Base-by-base conservation (phyloP, 73 alveolate genomes). In the Tetrahymena borealis region DNA sequence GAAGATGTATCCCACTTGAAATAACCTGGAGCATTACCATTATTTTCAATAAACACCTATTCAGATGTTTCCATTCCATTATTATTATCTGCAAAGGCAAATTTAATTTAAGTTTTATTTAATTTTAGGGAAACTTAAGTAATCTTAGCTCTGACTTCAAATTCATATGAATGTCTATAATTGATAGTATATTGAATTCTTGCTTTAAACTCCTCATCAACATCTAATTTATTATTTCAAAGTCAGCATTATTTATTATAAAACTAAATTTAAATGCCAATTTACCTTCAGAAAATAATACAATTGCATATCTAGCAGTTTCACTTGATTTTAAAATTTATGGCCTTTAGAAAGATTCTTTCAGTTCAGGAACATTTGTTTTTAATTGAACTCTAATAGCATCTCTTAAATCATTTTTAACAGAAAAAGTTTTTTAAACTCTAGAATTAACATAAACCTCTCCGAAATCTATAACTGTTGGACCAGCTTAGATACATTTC, bases 391-490 rank as follows among this genome's bases (percentile, higher is more conserved):
- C 90, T 79, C 95, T 92, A 1, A 92, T 92, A 11, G 92, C 78
- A 20, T 91, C 91, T 39, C 95, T 79, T 92, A 92, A 40, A 92
- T 92, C 95, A 79, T 92, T 92, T 41, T 92, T 92, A 0, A 92
- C 91, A 33, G 90, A 92, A 39, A 92, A 92, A n/a, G 95, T 92
- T 40, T 92, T 38, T 7, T 91, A 77, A 13, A 92, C 91, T 32
- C 91, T 90, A 24, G 92, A 77, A 40, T 92, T 92, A 0, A 92
- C 93, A 39, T 79, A 92, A 2, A 92, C 93, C 24, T 92, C 77
- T n/a, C 95, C 95, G 39, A 92, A 92, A 92, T 92, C 95, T 7
- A 92, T 92, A 33, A 79, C 35, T 39, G 91, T 90, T 12, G 95
- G 95, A 24, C 95, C 95, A 32, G 95, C 93, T 18, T 92, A 38